Evolutionary conservation across 805 yeast genomes (phyloP).

Genomic region (Yarrowia sp.): DNA sequence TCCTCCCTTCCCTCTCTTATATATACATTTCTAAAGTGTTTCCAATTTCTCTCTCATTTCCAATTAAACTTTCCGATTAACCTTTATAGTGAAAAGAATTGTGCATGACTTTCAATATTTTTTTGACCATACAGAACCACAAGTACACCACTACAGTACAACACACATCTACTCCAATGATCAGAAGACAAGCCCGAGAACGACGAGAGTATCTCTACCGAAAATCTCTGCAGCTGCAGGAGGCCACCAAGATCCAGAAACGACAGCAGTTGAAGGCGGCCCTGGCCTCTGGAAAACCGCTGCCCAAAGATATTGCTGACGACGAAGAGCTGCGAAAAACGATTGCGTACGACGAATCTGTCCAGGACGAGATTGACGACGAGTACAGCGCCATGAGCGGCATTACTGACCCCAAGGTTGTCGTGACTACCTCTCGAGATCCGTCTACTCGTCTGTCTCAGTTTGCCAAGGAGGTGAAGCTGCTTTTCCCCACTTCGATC

Average conservation of each 20-base stretch:
- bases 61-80: no score
- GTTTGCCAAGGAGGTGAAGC: slow-evolving; percentile 89
- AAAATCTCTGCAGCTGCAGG: slow-evolving; percentile 89
- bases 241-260: slow-evolving; percentile 82
- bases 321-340: slow-evolving; percentile 82
- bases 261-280: slow-evolving; percentile 87
- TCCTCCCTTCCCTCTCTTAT: no score
- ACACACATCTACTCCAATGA: slow-evolving; percentile 49
- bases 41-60: neutral
- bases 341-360: slow-evolving; percentile 84
- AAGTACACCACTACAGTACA: neutral
- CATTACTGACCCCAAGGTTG: slow-evolving; percentile 83
- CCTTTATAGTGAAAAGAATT: neutral
- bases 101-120: slow-evolving; percentile 2
- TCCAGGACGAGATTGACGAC: slow-evolving; percentile 75
- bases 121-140: neutral
- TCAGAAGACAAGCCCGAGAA: slow-evolving; percentile 94
- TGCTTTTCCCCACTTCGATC: slow-evolving; percentile 87
- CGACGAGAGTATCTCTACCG: slow-evolving; percentile 91
- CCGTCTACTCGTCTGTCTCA: slow-evolving; percentile 86
- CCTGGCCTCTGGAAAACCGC: slow-evolving; percentile 86
- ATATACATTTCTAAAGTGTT: no score
- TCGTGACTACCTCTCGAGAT: slow-evolving; percentile 92
- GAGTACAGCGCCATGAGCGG: slow-evolving; percentile 91
- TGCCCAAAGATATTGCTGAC: slow-evolving; percentile 89